These are phyloP conservation scores for Aspergillus sp. DNA, from an alignment of 2,329 filamentous ascomycete species.

Conservation along the genomic window DNA sequence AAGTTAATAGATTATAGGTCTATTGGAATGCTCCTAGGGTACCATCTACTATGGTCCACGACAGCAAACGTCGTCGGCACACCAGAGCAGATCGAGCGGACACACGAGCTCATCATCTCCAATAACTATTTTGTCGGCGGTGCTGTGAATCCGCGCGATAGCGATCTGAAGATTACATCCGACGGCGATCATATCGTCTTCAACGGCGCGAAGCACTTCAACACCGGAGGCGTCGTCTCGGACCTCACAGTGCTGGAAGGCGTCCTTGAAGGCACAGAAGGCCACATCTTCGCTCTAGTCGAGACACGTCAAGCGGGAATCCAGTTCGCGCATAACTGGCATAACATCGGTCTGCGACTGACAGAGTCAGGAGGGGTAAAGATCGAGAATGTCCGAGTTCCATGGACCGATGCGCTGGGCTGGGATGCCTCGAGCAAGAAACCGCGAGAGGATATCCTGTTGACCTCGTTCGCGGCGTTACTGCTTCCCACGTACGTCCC, in stretches of 20 bases:
- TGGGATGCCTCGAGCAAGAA: constrained; percentile 55
- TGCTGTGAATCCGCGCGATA: constrained; percentile 67
- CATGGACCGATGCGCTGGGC: constrained; percentile 63
- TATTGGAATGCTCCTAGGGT: constrained; percentile 65
- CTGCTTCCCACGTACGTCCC: constrained; percentile 59
- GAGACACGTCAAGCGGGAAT: constrained; percentile 60
- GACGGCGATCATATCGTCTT: constrained; percentile 59
- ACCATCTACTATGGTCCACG: constrained; percentile 64
- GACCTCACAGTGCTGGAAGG: constrained; percentile 67
- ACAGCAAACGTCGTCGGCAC: constrained; percentile 63
- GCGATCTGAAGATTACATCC: constrained; percentile 57
- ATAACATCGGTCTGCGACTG: constrained; percentile 63
- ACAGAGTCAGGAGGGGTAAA: constrained; percentile 64
- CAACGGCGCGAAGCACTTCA: constrained; percentile 65
- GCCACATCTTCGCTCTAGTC: constrained; percentile 65
- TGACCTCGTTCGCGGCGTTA: constrained; percentile 57
- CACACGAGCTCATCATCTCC: constrained; percentile 57
- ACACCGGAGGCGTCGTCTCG: constrained; percentile 66
- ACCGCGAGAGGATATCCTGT: constrained; percentile 50
- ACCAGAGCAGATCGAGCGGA: constrained; percentile 58
- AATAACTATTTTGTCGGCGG: constrained; percentile 68
- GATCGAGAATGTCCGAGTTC: constrained; percentile 57
- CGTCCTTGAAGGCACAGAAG: constrained; percentile 53
- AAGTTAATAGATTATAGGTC: constrained; percentile 39
- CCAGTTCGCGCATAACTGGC: constrained; percentile 58